Conservation (phyloP, 192 early-diverging fungal species). For the Mycoemilia scoparia region DNA sequence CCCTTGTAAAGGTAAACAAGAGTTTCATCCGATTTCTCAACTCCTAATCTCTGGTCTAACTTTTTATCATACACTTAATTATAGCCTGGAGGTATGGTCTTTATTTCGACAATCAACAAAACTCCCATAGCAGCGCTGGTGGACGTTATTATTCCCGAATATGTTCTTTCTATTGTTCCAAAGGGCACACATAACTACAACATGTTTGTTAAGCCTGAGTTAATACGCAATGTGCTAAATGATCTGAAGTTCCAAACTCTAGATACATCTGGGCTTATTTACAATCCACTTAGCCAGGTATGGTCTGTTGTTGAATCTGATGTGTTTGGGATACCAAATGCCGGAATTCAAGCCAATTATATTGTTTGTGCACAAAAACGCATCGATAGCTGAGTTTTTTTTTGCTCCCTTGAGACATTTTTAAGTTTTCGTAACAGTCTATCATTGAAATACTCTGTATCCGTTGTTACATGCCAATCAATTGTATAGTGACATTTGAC, state of each 20-base stretch:
- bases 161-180: slow-evolving; percentile 57
- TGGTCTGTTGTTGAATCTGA: slow-evolving; percentile 24
- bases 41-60: not conserved
- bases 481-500: no score
- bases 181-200: slow-evolving; percentile 68
- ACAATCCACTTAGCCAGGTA: slow-evolving; percentile 28
- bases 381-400: slow-evolving; percentile 1
- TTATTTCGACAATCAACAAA: slow-evolving; percentile 86
- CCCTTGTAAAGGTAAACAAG: slow-evolving; percentile 44
- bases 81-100: slow-evolving; percentile 41
- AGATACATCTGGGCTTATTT: slow-evolving; percentile 34
- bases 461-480: no score
- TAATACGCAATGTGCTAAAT: slow-evolving; percentile 27
- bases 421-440: not conserved
- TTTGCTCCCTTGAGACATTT: no score
- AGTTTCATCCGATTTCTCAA: not conserved
- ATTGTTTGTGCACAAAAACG: slow-evolving; percentile 21
- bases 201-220: slow-evolving; percentile 70
- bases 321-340: slow-evolving; percentile 5
- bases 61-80: not conserved
- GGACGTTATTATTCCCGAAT: slow-evolving; percentile 69
- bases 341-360: slow-evolving; percentile 29
- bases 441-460: no score
- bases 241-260: slow-evolving; percentile 23
- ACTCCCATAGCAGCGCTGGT: slow-evolving; percentile 53